Evolutionary conservation across 2,329 filamentous ascomycete species (phyloP).

Genomic region (Torrubiella hemipterigena): DNA sequence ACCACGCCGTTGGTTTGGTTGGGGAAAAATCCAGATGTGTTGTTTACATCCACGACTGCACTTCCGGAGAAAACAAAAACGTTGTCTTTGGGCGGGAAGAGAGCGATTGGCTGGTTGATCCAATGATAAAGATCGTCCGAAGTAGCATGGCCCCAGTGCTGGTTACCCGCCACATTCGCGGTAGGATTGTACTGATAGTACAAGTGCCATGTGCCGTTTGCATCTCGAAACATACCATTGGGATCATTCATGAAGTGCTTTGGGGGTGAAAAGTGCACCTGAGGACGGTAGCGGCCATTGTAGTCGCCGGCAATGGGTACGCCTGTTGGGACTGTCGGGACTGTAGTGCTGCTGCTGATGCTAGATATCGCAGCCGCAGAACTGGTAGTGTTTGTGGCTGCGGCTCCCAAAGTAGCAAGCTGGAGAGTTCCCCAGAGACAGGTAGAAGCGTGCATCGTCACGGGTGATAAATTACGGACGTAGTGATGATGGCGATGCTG

Average conservation of each 20-base stretch:
- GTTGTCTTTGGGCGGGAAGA: conserved; percentile 33
- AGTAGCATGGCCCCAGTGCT: conserved; percentile 58
- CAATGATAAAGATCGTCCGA: conserved; percentile 50
- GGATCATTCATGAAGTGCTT: conserved; percentile 48
- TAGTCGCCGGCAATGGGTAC: conserved; percentile 14
- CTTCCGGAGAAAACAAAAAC: conserved; percentile 41
- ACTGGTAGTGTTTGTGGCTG: too few relatives aligned
- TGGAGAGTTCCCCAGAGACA: too few relatives aligned
- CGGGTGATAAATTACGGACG: too few relatives aligned
- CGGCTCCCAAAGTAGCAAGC: too few relatives aligned
- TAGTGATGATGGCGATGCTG: too few relatives aligned
- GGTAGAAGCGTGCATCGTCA: too few relatives aligned
- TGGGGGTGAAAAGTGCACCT: conserved; percentile 44
- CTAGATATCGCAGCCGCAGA: too few relatives aligned
- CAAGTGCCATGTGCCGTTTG: conserved; percentile 45
- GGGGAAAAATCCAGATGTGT: conserved; percentile 55
- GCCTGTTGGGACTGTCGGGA: conserved; percentile 11
- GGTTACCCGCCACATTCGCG: conserved; percentile 38
- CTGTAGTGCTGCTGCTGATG: too few relatives aligned
- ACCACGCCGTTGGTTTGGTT: conserved; percentile 48
- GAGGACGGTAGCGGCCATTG: conserved; percentile 27
- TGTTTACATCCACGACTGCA: conserved; percentile 47
- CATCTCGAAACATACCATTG: conserved; percentile 50
- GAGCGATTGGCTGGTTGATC: conserved; percentile 51
- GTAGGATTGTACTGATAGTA: conserved; percentile 48